Conservation (phyloP, 1,139 yeast genomes). For the Suhomyces anneliseae region DNA sequence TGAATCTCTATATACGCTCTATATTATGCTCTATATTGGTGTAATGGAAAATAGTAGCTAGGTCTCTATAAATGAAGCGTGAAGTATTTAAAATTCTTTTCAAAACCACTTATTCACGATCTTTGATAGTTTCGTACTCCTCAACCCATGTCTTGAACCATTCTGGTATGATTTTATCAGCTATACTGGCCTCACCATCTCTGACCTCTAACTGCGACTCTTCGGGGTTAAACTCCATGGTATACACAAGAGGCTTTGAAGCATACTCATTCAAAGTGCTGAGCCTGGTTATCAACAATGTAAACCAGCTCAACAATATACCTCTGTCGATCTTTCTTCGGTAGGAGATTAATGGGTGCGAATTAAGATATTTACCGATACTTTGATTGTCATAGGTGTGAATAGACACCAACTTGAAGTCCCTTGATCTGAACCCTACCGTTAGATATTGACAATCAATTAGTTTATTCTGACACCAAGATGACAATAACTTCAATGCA, state of each 20-base stretch:
- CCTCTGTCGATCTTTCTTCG: constrained; percentile 13
- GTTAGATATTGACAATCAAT: constrained; percentile 19
- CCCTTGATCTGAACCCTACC: constrained; percentile 22
- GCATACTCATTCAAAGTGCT: neutral
- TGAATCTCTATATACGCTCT: too few relatives aligned
- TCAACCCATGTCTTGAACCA: neutral
- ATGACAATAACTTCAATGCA: constrained; percentile 17
- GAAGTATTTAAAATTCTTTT: too few relatives aligned
- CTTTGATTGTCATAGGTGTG: constrained; percentile 19
- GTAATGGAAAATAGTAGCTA: too few relatives aligned
- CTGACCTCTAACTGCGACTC: neutral
- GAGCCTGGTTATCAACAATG: constrained; percentile 10
- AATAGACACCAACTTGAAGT: constrained; percentile 19
- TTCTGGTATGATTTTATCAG: neutral
- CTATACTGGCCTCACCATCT: neutral
- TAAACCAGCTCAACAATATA: constrained; percentile 20
- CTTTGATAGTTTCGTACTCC: neutral
- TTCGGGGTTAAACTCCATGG: neutral
- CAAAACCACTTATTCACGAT: too few relatives aligned
- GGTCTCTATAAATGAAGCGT: too few relatives aligned
- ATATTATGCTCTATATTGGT: too few relatives aligned
- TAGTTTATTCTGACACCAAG: constrained; percentile 27
- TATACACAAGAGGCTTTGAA: neutral
- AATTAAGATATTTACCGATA: constrained; percentile 14
- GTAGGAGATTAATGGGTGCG: constrained; percentile 12